phyloP scores from a whole-genome alignment of 148 eudicot genomes.

The Silene uniflora region DNA sequence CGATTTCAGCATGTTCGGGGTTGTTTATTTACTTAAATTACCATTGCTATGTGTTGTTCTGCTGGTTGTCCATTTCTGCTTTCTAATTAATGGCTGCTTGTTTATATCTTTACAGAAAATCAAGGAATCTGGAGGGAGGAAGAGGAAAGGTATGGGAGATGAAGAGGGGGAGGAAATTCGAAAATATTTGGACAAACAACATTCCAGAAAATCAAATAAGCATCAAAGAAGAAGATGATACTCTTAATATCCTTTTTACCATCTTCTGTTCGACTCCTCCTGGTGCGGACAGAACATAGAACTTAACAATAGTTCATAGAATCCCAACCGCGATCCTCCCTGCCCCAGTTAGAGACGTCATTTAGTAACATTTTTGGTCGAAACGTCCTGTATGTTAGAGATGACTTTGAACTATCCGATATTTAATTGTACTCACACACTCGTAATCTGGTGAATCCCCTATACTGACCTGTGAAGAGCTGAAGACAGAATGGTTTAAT shows the following conservation, averaged over 20 bases:
- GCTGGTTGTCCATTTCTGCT: too few species aligned
- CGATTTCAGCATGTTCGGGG: too few species aligned
- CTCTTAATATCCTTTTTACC: not conserved
- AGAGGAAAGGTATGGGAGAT: constrained; percentile 42
- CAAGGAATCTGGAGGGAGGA: constrained; percentile 54
- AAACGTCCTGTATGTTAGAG: not conserved
- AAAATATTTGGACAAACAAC: constrained; percentile 38
- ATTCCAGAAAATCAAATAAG: constrained; percentile 39
- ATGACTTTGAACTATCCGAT: not conserved
- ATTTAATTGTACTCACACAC: too few species aligned
- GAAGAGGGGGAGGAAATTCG: constrained; percentile 59
- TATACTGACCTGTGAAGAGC: too few species aligned
- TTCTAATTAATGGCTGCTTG: not conserved
- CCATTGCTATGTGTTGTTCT: too few species aligned
- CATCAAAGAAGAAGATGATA: constrained; percentile 35
- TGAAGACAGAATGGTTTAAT: too few species aligned
- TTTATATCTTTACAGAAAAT: constrained; percentile 45
- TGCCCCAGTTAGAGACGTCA: not conserved
- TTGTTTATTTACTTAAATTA: too few species aligned
- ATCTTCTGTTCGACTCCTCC: too few species aligned
- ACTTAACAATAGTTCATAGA: too few species aligned
- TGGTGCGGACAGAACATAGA: not conserved
- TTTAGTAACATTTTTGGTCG: constrained; percentile 9
- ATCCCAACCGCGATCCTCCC: not conserved
- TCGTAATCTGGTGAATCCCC: too few species aligned